Conservation (phyloP, 306 rosid species). For the Vicia sativa region DNA sequence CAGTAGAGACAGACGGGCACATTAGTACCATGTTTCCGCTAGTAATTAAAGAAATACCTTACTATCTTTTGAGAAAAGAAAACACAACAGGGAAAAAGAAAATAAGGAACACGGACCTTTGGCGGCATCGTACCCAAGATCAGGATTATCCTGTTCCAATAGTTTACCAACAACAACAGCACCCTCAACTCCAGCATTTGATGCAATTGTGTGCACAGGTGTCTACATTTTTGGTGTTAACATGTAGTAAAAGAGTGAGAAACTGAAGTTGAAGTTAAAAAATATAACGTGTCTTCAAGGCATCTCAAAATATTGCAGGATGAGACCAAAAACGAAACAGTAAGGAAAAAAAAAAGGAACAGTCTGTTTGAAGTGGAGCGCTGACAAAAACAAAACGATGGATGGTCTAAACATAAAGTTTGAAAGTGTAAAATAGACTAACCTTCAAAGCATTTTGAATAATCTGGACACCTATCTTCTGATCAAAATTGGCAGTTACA, state of each 20-base stretch:
- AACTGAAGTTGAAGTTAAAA: neutral
- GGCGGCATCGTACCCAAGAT: slow-evolving; percentile 96
- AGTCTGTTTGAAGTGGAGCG: neutral
- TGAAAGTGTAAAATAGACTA: neutral
- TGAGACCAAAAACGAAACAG: slow-evolving; percentile 15
- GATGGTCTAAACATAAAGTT: neutral
- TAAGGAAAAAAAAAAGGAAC: neutral
- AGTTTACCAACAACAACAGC: slow-evolving; percentile 97
- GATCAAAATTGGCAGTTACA: slow-evolving; percentile 85
- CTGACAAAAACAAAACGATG: neutral
- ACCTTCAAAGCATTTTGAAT: slow-evolving; percentile 96
- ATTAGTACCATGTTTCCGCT: neutral
- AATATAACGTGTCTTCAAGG: neutral
- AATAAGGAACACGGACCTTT: slow-evolving; percentile 63
- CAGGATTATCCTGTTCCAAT: slow-evolving; percentile 78
- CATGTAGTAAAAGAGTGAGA: neutral
- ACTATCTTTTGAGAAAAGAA: neutral
- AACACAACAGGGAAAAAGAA: neutral
- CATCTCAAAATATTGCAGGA: neutral
- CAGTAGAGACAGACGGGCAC: too few relatives aligned
- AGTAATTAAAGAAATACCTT: neutral
- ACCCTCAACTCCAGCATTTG: slow-evolving; percentile 98
- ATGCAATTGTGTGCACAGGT: slow-evolving; percentile 93
- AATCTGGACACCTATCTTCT: slow-evolving; percentile 94
- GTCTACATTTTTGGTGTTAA: slow-evolving; percentile 53